Conservation (phyloP, 768 basidiomycete genomes). For the Phlebiopsis flavidoalba region DNA sequence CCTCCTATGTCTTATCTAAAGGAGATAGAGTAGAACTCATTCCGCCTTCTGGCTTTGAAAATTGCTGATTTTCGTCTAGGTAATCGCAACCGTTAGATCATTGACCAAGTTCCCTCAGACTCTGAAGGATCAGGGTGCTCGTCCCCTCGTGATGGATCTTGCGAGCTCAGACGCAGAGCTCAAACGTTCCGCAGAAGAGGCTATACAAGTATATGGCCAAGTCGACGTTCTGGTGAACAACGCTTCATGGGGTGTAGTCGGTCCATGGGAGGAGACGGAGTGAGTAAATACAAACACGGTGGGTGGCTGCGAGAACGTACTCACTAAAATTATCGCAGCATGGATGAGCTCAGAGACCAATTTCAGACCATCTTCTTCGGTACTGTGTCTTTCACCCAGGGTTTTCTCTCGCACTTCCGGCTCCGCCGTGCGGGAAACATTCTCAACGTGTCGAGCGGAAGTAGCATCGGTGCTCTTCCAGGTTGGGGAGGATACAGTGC, state of each 20-base stretch:
- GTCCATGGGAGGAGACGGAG: slow-evolving; percentile 35
- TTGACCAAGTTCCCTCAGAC: slow-evolving; percentile 32
- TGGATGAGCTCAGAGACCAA: not conserved
- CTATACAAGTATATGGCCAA: slow-evolving; percentile 20
- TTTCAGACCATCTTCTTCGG: slow-evolving; percentile 10
- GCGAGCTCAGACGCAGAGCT: slow-evolving; percentile 42
- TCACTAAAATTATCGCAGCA: not conserved
- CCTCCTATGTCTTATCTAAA: not conserved
- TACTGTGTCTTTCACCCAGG: slow-evolving; percentile 6
- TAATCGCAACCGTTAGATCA: slow-evolving; percentile 52
- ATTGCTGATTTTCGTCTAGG: slow-evolving; percentile 16
- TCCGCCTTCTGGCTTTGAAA: not conserved
- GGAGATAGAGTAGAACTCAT: not conserved
- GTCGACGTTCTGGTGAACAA: slow-evolving; percentile 38
- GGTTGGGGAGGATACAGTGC: slow-evolving; percentile 1
- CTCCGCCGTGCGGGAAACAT: slow-evolving; percentile 2
- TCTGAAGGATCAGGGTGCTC: slow-evolving; percentile 23
- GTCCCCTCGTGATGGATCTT: slow-evolving; percentile 39
- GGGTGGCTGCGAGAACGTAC: too few relatives aligned
- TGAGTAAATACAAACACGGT: slow-evolving; percentile 11
- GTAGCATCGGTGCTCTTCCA: not conserved
- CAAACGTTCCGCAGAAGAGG: slow-evolving; percentile 28
- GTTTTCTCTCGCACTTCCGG: slow-evolving; percentile 6
- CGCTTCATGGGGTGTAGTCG: slow-evolving; percentile 32
- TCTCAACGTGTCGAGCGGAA: slow-evolving; percentile 4